Conservation (phyloP, 2,329 filamentous ascomycete genomes). For the Pyricularia grisea region DNA sequence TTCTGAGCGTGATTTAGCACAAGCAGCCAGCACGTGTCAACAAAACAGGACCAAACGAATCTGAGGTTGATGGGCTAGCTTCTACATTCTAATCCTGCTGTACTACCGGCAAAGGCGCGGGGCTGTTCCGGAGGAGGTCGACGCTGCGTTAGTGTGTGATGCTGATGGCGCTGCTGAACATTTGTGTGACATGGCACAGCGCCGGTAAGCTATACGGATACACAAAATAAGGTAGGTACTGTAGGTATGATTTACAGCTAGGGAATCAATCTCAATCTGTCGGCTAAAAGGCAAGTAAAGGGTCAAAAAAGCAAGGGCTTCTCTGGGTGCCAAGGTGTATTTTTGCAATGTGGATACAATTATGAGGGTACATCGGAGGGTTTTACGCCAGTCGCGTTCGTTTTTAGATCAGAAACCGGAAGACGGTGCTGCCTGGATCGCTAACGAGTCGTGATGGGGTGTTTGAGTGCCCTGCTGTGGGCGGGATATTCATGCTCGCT, state of each 20-base stretch:
- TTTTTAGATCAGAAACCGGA: slow-evolving; percentile 1
- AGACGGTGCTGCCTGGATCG: neutral
- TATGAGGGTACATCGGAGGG: neutral
- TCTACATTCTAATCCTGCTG: neutral
- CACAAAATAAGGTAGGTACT: no score
- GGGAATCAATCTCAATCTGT: neutral
- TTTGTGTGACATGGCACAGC: neutral
- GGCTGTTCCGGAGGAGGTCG: neutral
- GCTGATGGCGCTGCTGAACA: neutral
- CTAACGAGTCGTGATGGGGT: neutral
- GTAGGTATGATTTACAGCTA: no score
- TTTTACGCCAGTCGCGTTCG: neutral
- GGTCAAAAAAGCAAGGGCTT: neutral
- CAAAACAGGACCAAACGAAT: neutral
- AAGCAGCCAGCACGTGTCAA: neutral
- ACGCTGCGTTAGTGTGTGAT: neutral
- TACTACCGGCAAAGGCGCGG: neutral
- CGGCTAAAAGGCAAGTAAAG: neutral
- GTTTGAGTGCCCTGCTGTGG: no score
- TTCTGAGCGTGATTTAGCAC: neutral
- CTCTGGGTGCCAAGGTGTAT: neutral
- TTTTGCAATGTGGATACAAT: neutral
- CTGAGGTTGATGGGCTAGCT: neutral
- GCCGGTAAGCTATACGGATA: neutral
- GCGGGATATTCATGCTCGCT: neutral